Conservation (phyloP, 2,329 filamentous ascomycete species). For the Coniochaeta sp. region DNA sequence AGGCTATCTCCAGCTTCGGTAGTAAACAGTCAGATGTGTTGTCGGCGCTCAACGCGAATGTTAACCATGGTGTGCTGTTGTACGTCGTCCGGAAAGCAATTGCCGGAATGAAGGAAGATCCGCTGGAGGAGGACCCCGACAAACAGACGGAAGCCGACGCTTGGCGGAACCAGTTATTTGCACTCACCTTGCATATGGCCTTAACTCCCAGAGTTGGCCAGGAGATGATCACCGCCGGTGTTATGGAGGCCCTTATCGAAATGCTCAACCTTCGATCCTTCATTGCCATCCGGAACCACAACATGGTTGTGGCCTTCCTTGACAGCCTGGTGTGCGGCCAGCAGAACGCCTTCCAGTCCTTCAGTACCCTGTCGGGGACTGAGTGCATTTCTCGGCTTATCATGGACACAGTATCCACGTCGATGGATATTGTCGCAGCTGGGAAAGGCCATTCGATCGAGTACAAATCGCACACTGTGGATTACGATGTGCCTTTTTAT, state of each 20-base stretch:
- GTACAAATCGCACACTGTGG: slow-evolving; percentile 71
- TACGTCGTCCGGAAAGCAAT: slow-evolving; percentile 90
- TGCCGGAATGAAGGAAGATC: slow-evolving; percentile 62
- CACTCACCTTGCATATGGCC: slow-evolving; percentile 76
- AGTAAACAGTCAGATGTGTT: slow-evolving; percentile 74
- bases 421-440: slow-evolving; percentile 57
- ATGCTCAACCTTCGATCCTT: slow-evolving; percentile 76
- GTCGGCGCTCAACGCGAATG: slow-evolving; percentile 86
- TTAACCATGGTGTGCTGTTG: slow-evolving; percentile 91
- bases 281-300: slow-evolving; percentile 76
- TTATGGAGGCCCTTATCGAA: slow-evolving; percentile 86
- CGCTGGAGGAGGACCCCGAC: slow-evolving; percentile 45
- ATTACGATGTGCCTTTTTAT: slow-evolving; percentile 90
- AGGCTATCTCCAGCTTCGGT: slow-evolving; percentile 77
- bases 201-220: slow-evolving; percentile 68
- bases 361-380: slow-evolving; percentile 77
- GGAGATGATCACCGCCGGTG: slow-evolving; percentile 79
- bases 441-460: slow-evolving; percentile 66
- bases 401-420: slow-evolving; percentile 66
- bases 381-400: slow-evolving; percentile 87
- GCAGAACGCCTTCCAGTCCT: slow-evolving; percentile 73
- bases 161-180: slow-evolving; percentile 86
- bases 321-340: slow-evolving; percentile 83
- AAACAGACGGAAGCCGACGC: slow-evolving; percentile 67
- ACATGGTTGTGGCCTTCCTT: slow-evolving; percentile 78